Percentiles rank a stretch among this genome's conserved stretches.
phyloP scores from a whole-genome alignment of 257 asterid species.

The Eustoma russellianum region DNA sequence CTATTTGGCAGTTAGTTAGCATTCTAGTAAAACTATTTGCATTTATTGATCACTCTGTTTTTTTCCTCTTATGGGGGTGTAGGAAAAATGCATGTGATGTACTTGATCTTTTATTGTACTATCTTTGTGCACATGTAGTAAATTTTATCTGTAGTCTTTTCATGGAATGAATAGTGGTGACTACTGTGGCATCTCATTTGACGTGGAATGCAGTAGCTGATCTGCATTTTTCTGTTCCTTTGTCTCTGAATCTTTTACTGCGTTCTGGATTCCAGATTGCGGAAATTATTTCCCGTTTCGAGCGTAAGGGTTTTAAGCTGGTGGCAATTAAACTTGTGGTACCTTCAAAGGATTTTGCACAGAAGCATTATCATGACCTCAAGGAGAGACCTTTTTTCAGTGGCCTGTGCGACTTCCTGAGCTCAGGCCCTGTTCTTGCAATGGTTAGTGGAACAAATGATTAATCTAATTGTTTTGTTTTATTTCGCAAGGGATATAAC shows the following conservation, averaged over 20 bases:
- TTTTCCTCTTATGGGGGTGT: neutral
- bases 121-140: too few species aligned
- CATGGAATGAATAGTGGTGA: too few species aligned
- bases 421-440: conserved; percentile 99
- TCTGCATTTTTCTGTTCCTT: neutral
- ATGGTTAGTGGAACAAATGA: conserved; percentile 50
- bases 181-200: neutral
- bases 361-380: conserved; percentile 93
- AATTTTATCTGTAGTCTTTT: too few species aligned
- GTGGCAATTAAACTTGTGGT: conserved; percentile 74
- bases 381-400: conserved; percentile 85
- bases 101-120: too few species aligned
- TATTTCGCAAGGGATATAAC: neutral
- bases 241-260: conserved; percentile 12
- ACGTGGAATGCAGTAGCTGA: neutral
- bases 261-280: conserved; percentile 48
- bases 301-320: conserved; percentile 90
- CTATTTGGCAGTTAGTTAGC: neutral
- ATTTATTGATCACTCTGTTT: conserved; percentile 3
- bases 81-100: neutral
- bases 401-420: conserved; percentile 92
- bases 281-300: conserved; percentile 86
- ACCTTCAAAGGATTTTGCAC: conserved; percentile 86
- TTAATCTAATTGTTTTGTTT: neutral
- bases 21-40: neutral